phyloP scores from a whole-genome alignment of 164 flowering plant species.

The Stephania cephalantha region DNA sequence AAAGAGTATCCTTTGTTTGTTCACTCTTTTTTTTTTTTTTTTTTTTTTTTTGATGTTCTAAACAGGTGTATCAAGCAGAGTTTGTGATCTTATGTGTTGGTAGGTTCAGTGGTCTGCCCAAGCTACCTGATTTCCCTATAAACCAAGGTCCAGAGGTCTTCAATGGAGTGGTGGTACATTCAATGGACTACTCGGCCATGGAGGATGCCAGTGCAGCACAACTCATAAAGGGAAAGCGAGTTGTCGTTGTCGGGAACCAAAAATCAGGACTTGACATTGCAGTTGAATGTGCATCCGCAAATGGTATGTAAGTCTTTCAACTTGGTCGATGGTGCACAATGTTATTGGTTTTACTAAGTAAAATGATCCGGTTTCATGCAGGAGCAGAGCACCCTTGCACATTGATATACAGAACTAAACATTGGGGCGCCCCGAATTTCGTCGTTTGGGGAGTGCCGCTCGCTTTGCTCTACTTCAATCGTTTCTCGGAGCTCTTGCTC shows the following conservation, averaged over 20 bases:
- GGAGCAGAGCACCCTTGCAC: constrained; percentile 50
- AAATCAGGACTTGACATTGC: constrained; percentile 60
- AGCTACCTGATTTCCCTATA: constrained; percentile 40
- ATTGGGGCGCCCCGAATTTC: constrained; percentile 45
- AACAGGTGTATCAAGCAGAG: constrained; percentile 14
- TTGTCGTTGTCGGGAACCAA: constrained; percentile 40
- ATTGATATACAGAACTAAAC: constrained; percentile 36
- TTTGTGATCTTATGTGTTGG: constrained; percentile 52
- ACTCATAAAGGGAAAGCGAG: constrained; percentile 31
- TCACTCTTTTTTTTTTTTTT: too few relatives aligned
- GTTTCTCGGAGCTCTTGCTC: constrained; percentile 52
- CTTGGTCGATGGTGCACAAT: not conserved
- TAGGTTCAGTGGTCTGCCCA: constrained; percentile 42
- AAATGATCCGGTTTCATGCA: constrained; percentile 17
- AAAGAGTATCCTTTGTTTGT: too few relatives aligned
- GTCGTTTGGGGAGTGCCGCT: constrained; percentile 49
- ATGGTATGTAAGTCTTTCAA: constrained; percentile 27
- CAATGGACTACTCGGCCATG: constrained; percentile 60
- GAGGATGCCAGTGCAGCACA: constrained; percentile 28
- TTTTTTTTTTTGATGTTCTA: too few relatives aligned
- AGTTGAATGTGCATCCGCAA: constrained; percentile 28
- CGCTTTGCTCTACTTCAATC: constrained; percentile 30
- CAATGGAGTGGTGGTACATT: constrained; percentile 44
- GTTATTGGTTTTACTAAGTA: not conserved
- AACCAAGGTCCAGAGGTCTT: constrained; percentile 44